phyloP scores from a whole-genome alignment of 2,329 filamentous ascomycete genomes.

The Tolypocladium capitatum region DNA sequence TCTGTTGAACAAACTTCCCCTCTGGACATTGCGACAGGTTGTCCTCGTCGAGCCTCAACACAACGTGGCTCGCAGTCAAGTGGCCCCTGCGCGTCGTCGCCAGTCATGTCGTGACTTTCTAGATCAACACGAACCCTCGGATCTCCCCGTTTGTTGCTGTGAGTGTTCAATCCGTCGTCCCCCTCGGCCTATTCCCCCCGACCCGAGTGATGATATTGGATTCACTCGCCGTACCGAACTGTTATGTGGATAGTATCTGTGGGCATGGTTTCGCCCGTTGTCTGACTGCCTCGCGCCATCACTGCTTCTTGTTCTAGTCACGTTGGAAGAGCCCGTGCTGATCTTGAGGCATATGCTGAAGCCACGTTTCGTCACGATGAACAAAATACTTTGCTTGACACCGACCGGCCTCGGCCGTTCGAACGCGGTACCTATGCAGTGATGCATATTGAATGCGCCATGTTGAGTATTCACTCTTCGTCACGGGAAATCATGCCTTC shows the following conservation, averaged over 20 bases:
- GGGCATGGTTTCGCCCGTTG: conserved; percentile 4
- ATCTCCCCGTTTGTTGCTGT: background rate
- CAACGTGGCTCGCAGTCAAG: background rate
- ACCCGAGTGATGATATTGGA: conserved; percentile 1
- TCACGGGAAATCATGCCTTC: background rate
- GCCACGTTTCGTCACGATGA: background rate
- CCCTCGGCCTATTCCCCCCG: background rate
- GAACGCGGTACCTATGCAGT: no score
- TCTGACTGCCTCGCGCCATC: conserved; percentile 1
- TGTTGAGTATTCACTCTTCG: background rate
- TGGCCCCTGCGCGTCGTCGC: background rate
- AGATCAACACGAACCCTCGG: no score
- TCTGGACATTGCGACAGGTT: background rate
- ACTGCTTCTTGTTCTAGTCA: background rate
- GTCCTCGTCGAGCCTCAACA: background rate
- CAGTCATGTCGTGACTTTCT: no score
- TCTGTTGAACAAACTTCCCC: background rate
- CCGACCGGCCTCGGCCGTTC: no score
- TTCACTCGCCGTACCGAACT: conserved; percentile 5
- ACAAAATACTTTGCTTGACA: no score
- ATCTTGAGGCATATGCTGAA: background rate
- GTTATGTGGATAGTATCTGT: conserved; percentile 1
- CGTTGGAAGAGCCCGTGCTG: background rate
- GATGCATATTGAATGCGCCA: background rate
- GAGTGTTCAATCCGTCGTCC: background rate